phyloP scores from a whole-genome alignment of 2,329 filamentous ascomycete species.

The Sclerotinia spermophila region DNA sequence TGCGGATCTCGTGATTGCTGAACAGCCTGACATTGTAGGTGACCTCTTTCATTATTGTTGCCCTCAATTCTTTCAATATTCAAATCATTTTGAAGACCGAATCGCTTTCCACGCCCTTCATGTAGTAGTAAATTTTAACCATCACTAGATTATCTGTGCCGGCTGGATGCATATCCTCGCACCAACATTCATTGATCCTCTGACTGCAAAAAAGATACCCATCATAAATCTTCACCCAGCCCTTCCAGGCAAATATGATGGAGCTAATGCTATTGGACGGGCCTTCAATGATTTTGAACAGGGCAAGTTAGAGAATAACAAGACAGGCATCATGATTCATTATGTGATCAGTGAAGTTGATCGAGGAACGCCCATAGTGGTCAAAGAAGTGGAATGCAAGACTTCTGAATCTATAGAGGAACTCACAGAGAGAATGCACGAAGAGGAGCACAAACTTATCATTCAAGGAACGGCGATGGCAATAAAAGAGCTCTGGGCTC shows the following conservation, averaged over 20 bases:
- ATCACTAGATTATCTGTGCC: constrained; percentile 52
- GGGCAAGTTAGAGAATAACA: constrained; percentile 59
- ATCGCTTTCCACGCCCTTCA: neutral
- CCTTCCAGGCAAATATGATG: constrained; percentile 68
- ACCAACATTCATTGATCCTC: constrained; percentile 56
- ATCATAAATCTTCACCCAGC: constrained; percentile 70
- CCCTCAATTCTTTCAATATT: neutral
- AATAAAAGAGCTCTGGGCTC: constrained; percentile 41
- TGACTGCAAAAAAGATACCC: constrained; percentile 50
- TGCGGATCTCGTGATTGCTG: constrained; percentile 53
- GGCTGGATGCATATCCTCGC: constrained; percentile 72
- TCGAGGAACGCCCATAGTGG: constrained; percentile 69
- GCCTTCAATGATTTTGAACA: constrained; percentile 69
- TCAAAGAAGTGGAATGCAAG: constrained; percentile 63
- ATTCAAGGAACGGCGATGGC: constrained; percentile 64
- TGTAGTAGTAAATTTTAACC: neutral
- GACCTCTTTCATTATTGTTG: neutral
- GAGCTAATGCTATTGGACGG: constrained; percentile 71
- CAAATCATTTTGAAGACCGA: neutral
- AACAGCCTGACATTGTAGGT: constrained; percentile 47
- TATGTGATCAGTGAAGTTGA: constrained; percentile 80
- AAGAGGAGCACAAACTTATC: constrained; percentile 72
- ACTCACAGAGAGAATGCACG: constrained; percentile 71
- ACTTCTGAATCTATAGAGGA: constrained; percentile 62
- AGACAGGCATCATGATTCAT: constrained; percentile 84